Base-by-base conservation (phyloP, 352 stramenopile species). In the Phytophthora multivora region DNA sequence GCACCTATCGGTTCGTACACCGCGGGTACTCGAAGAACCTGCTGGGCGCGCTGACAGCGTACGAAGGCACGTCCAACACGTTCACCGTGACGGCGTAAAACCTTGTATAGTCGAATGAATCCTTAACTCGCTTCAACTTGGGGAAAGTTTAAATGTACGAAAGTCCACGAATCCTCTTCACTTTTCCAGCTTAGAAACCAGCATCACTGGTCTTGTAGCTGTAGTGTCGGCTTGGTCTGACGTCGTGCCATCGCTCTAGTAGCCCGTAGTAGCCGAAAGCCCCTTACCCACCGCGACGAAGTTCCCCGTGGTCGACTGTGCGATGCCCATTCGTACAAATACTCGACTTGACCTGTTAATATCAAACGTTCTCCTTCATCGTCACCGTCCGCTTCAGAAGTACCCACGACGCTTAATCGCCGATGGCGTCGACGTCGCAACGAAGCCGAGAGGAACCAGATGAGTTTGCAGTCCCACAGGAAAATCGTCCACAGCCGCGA, bases 1-100 rank as follows among this genome's bases (percentile, higher is more conserved):
- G 75, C 8, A 63, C 31, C 1, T 85, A 80, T 40, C 75, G 75
- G 39, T 66, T 85, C 47, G 65, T 72, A 18, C 72, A 82, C 46
- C 75, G 68, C 36, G 75, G 35, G 3, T 40, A 40, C 35, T 40
- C 35, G 35, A 40, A 40, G 35, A 40, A 40, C 35, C 15, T 40
- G 35, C 13, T 40, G 0, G 35, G 35, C 3, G 5, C 4, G 1
- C 35, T 40, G 35, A 40, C 35, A 9, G 35, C 35, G 35, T 40
- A 40, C 35, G 35, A 40, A 40, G 35, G 35, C 0, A 40, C 35
- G 4, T 40, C 35, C 35, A 40, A 40, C 35, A 40, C 35, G 35
- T 40, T 40, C 35, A 40, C 35, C 0, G 35, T 40, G 5, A 18
- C 3, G 13, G 15, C 35, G 0, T 40, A 40, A 11, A 0, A 18